phyloP scores from a whole-genome alignment of 2,329 filamentous ascomycete species.

The Cladosporium sp. region DNA sequence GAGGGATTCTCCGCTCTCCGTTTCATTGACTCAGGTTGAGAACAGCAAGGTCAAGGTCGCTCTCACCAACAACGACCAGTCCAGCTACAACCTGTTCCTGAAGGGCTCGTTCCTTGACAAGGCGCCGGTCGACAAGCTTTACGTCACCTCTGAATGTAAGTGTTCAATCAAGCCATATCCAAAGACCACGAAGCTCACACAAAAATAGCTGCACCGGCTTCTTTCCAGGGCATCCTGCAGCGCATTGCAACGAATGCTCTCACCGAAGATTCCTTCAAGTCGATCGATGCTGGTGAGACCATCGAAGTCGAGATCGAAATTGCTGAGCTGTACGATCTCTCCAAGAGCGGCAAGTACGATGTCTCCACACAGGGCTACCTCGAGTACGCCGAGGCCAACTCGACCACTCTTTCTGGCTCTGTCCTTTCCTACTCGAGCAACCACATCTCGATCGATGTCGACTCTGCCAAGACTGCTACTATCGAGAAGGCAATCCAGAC shows the following conservation, averaged over 20 bases:
- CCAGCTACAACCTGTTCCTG: slow-evolving; percentile 24
- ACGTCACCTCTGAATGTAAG: slow-evolving; percentile 19
- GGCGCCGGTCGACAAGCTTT: slow-evolving; percentile 24
- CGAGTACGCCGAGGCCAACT: slow-evolving; percentile 49
- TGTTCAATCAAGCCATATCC: not conserved
- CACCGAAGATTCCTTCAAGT: slow-evolving; percentile 46
- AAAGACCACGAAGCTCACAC: not conserved
- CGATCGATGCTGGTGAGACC: slow-evolving; percentile 43
- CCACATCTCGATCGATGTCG: slow-evolving; percentile 51
- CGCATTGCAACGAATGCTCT: slow-evolving; percentile 44
- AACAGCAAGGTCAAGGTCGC: slow-evolving; percentile 23
- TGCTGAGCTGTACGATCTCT: slow-evolving; percentile 45
- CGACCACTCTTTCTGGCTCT: slow-evolving; percentile 48
- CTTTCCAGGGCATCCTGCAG: slow-evolving; percentile 52
- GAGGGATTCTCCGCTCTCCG: slow-evolving; percentile 21
- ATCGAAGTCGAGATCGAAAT: slow-evolving; percentile 52
- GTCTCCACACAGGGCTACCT: slow-evolving; percentile 54
- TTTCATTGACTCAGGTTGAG: slow-evolving; percentile 19
- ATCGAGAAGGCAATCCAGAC: slow-evolving; percentile 43
- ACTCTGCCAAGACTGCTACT: slow-evolving; percentile 51
- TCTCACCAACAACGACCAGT: slow-evolving; percentile 23
- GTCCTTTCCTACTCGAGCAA: slow-evolving; percentile 56
- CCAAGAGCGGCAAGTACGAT: slow-evolving; percentile 37
- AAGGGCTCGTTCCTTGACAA: slow-evolving; percentile 24
- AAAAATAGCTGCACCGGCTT: slow-evolving; percentile 14